Evolutionary conservation across 2,329 filamentous ascomycete species (phyloP).

Genomic region (Diaporthe sp.): DNA sequence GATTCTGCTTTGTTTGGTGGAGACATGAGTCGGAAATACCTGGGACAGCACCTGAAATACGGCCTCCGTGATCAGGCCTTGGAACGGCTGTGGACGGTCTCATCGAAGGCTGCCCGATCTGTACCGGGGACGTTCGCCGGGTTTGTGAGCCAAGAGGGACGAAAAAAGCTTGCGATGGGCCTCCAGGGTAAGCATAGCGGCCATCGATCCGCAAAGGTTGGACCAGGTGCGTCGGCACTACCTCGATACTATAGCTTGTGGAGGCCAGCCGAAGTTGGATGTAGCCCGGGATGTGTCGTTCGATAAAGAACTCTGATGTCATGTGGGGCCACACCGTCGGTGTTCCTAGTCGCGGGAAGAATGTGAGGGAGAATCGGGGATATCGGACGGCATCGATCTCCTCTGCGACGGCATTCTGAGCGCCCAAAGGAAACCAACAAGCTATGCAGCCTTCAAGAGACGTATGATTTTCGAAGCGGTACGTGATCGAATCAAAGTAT

Average conservation of each 20-base stretch:
- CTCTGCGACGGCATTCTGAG: neutral
- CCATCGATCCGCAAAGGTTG: neutral
- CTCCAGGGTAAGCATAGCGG: neutral
- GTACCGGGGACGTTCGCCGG: neutral
- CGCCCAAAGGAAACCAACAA: neutral
- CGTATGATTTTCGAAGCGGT: neutral
- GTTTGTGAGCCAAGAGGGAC: neutral
- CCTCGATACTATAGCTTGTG: neutral
- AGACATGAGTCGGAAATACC: neutral
- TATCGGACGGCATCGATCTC: neutral
- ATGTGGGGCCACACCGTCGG: neutral
- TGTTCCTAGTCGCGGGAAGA: neutral
- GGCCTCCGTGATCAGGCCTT: neutral
- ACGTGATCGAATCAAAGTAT: neutral
- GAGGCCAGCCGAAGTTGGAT: neutral
- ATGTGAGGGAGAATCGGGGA: neutral
- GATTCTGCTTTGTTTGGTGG: neutral
- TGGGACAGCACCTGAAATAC: neutral
- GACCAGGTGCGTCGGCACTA: neutral
- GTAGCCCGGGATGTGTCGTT: neutral
- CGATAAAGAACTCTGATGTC: neutral
- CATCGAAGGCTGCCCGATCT: neutral
- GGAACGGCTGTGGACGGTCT: neutral
- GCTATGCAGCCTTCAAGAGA: neutral
- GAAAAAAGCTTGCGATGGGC: neutral